Conservation (phyloP, 768 basidiomycete genomes). For the Auriscalpium microsporum region DNA sequence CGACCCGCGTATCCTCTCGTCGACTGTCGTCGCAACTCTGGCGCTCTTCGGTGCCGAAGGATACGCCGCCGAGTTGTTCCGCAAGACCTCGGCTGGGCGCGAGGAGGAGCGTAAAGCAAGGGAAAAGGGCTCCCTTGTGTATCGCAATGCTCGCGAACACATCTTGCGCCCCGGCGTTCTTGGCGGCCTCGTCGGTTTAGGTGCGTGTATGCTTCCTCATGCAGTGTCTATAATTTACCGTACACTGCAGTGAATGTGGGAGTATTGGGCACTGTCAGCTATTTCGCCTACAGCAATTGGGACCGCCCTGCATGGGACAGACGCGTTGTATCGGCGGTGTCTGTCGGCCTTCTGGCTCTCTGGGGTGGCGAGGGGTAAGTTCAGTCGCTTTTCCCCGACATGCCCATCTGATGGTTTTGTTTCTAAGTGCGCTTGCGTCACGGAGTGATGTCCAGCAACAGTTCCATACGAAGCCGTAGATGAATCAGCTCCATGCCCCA, state of each 20-base stretch:
- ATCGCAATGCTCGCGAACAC: conserved; percentile 44
- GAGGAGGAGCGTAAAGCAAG: conserved; percentile 48
- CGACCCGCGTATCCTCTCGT: conserved; percentile 44
- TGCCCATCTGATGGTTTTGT: neutral
- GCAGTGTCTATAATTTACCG: too few relatives aligned
- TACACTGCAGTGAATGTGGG: conserved; percentile 48
- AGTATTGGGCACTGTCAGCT: conserved; percentile 54
- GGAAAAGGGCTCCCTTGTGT: conserved; percentile 47
- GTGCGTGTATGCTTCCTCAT: conserved; percentile 29
- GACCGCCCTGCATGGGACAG: conserved; percentile 56
- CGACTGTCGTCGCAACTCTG: conserved; percentile 46
- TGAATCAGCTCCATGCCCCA: too few relatives aligned
- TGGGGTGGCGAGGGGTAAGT: conserved; percentile 62
- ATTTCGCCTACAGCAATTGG: conserved; percentile 59
- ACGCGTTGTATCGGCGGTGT: conserved; percentile 46
- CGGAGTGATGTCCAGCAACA: neutral
- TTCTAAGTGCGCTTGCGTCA: neutral
- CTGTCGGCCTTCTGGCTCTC: conserved; percentile 50
- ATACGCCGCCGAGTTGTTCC: conserved; percentile 50
- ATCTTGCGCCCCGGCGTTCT: conserved; percentile 57
- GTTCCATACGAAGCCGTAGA: neutral
- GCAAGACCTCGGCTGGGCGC: conserved; percentile 48
- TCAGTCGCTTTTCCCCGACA: neutral
- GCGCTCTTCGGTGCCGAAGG: conserved; percentile 56
- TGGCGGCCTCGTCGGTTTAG: conserved; percentile 51